Evolutionary conservation across 768 basidiomycete species (phyloP), one percentile per base, ranked within the genome.

Genomic region (Suillus fuscotomentosus): DNA sequence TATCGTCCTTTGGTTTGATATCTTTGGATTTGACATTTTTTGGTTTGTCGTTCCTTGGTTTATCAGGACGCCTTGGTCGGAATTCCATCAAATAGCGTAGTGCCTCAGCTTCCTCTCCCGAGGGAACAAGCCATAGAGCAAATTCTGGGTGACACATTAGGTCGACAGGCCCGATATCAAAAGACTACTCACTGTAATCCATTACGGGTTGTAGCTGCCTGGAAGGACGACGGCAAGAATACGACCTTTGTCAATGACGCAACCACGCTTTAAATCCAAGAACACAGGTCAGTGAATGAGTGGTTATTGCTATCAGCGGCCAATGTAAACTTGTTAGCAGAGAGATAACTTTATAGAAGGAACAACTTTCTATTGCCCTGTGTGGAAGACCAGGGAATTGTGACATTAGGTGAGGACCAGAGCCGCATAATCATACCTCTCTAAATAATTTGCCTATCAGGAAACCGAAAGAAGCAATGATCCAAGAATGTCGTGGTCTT

Each of bases 91-190:
- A 17, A 59, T 20, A 15, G 17, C 41, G 39, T 13, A 59, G 17
- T 22, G 57, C 57, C 41, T 20, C 24, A 38, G 41, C 22, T 5
- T 59, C 24, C 27, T 24, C 39, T 20, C 27, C 41, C 24, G 57
- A 42, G 8, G 57, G 57, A 42, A 59, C 57, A 31, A 59, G 57
- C 57, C 57, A 59, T 24, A 59, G 17, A 42, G 57, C 24, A 42
- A 20, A 59, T 27, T 41, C 57, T 59, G n/a, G 17, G 41, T 7
- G 10, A 41, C 3, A 27, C 24, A 31, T 59, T 42, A 31, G 24
- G 20, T 41, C 22, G 3, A 24, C 38, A 39, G 38, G 17, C 11
- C 24, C 9, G 24, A 27, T 11, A 6, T 17, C 24, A 20, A 27
- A 57, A 27, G 2, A 20, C 24, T 20, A 24, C 57, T 27, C 11